Base-by-base conservation (phyloP, 108 stramenopile genomes). In the Schizochytrium sp. region DNA sequence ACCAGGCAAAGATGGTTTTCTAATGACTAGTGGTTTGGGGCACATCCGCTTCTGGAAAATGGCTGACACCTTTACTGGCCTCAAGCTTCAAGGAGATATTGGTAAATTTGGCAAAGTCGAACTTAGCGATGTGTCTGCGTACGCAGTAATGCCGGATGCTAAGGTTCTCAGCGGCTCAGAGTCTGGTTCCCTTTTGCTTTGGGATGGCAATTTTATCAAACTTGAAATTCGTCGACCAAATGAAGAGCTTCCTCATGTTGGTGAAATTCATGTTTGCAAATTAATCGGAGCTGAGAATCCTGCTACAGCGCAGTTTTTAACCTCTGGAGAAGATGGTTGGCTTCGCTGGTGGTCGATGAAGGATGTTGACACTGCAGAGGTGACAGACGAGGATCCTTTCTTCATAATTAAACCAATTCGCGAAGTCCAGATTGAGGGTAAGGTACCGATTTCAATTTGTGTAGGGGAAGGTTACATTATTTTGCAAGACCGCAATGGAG, bases 21-120 rank as follows among this genome's bases (percentile, higher is more conserved):
- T 95, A 56, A 94, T 93, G 5, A 94, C 95, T 1, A 89, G 90
- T 0, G 95, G 95, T 44, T 91, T 91, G 1, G 95, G 95, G 12
- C 95, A 95, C 92, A 95, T 95, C 50, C 93, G 95, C n/a, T 95
- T 95, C 91, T 95, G 95, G 95, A 88, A 89, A 50, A 94, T 95
- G 93, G 94, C 95, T 1, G 44, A 45, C 46, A 95, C 95, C 2
- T 95, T 95, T 72, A 95, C 95, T 0, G 95, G 95, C 46, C 90
- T 95, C 7, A 95, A 95, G 94, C 92, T 95, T 57, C 94, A 95
- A 88, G 95, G 92, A 0, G 69, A 87, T 72, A 93, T 93, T 76
- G 91, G 91, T 4, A 92, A 93, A 57, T 92, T 92, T 28, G 92
- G 92, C 72, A 87, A 88, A 46, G 55, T 94, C 15, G 95, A 95